A percentile compares a stretch with the other conserved stretches of the same genome.
Conservation (phyloP, 139 green algal species). For the Auxenochlorella pyrenoidosa region DNA sequence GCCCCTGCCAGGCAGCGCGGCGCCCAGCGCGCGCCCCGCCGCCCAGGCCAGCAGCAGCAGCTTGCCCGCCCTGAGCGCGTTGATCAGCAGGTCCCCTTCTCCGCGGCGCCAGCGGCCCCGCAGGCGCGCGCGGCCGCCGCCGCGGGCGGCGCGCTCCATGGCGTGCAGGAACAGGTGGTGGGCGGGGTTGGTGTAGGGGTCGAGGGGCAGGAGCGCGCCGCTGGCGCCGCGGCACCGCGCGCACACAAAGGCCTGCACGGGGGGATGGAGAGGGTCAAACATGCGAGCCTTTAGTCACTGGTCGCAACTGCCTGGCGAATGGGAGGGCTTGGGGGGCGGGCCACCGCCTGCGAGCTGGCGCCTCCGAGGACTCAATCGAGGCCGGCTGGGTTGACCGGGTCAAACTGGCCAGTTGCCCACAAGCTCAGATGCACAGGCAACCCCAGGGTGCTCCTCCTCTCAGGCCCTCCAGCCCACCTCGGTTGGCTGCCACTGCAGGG, state of each 20-base stretch:
- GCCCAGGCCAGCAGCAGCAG: slow-evolving; percentile 21
- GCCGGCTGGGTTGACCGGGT: no score
- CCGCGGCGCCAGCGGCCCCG: not conserved
- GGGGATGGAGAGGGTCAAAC: not conserved
- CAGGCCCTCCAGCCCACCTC: not conserved
- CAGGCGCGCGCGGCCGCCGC: slow-evolving; percentile 28
- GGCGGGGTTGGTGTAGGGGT: slow-evolving; percentile 34
- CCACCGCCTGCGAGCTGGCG: no score
- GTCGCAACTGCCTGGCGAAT: no score
- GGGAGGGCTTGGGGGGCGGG: no score
- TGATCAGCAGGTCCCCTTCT: not conserved
- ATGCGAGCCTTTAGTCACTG: no score
- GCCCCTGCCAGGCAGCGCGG: not conserved
- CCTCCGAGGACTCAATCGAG: no score
- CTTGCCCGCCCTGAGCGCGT: not conserved
- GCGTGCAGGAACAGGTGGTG: slow-evolving; percentile 40
- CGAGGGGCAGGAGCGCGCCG: slow-evolving; percentile 27
- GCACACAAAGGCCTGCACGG: slow-evolving; percentile 10
- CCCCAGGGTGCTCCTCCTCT: no score
- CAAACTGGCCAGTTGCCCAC: not conserved
- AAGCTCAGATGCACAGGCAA: not conserved
- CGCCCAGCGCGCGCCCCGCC: not conserved
- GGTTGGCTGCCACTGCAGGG: not conserved
- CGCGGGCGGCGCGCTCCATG: slow-evolving; percentile 25
- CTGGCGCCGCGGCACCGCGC: slow-evolving; percentile 4